Conservation (phyloP, 129 eudicot species). For the Lonicera japonica region DNA sequence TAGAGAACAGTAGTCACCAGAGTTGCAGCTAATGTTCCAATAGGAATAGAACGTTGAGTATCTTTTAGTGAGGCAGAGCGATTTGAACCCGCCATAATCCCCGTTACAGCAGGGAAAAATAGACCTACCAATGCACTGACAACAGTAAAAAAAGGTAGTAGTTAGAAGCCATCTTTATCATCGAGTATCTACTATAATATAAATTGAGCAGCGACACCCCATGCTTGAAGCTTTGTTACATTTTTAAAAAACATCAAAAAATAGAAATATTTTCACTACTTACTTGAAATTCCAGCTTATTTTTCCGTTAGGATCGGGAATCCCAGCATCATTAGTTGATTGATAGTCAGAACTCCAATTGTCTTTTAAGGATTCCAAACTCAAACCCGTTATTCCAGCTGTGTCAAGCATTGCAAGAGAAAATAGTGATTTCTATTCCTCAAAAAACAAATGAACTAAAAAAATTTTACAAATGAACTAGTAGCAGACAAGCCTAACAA, state of each 20-base stretch:
- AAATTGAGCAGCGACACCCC: too few species aligned
- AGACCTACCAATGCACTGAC: conserved; percentile 94
- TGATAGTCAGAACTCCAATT: conserved; percentile 88
- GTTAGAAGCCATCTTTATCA: conserved; percentile 6
- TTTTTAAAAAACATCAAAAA: too few species aligned
- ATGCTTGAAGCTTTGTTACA: too few species aligned
- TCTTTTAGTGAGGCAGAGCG: conserved; percentile 94
- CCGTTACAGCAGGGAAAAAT: conserved; percentile 99
- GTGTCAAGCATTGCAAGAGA: conserved; percentile 12
- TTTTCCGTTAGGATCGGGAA: conserved; percentile 88
- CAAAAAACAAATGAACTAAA: conserved; percentile 3
- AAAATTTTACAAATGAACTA: neutral
- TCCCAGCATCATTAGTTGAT: conserved; percentile 84
- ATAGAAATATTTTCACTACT: conserved; percentile 10
- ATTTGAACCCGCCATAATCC: conserved; percentile 99
- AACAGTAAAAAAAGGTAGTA: conserved; percentile 15
- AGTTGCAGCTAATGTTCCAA: conserved; percentile 90
- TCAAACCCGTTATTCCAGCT: conserved; percentile 94
- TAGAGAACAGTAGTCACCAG: conserved; percentile 69
- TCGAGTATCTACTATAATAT: too few species aligned
- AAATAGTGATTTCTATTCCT: conserved; percentile 4
- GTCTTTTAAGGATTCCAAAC: conserved; percentile 60
- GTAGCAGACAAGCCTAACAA: neutral
- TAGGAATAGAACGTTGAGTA: conserved; percentile 95
- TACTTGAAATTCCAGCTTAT: conserved; percentile 92